Percentiles rank a stretch among this genome's conserved stretches.
These are phyloP conservation scores for Claviceps sp. DNA, from an alignment of 2,329 filamentous ascomycete species.

Conservation along the genomic window DNA sequence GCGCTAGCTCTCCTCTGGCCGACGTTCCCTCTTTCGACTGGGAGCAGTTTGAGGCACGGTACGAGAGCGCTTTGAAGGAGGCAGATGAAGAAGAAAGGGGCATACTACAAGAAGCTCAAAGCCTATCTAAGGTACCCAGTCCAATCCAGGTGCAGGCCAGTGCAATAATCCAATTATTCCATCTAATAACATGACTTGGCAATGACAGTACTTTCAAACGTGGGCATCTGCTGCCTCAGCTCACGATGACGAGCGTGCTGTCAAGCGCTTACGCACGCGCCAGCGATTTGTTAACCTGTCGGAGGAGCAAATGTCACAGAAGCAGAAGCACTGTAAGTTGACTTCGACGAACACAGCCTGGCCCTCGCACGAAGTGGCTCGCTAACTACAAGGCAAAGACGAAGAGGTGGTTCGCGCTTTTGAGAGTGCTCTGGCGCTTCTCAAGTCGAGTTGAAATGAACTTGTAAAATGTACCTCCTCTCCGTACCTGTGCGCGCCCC, in stretches of 20 bases:
- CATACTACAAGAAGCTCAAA: slow-evolving; percentile 52
- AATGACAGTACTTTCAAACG: slow-evolving; percentile 54
- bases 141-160: background rate
- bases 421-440: slow-evolving; percentile 44
- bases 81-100: slow-evolving; percentile 50
- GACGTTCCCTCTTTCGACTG: slow-evolving; percentile 54
- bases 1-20: slow-evolving; percentile 30
- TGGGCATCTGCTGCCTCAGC: slow-evolving; percentile 63
- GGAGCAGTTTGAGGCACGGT: slow-evolving; percentile 60
- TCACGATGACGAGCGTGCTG: slow-evolving; percentile 63
- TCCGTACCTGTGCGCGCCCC: background rate
- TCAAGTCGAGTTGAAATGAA: slow-evolving; percentile 22
- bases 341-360: background rate
- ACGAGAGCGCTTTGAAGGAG: slow-evolving; percentile 49
- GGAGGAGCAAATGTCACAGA: slow-evolving; percentile 58
- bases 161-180: background rate
- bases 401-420: slow-evolving; percentile 49
- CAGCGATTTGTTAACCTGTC: slow-evolving; percentile 61
- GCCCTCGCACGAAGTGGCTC: background rate
- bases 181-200: background rate
- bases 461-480: background rate
- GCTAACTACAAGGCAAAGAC: slow-evolving; percentile 16
- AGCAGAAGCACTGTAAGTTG: slow-evolving; percentile 64
- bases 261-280: slow-evolving; percentile 70
- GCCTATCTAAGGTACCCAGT: slow-evolving; percentile 46